These are phyloP conservation scores for Didymella exigua DNA, from an alignment of 2,329 filamentous ascomycete species.

Conservation along the genomic window DNA sequence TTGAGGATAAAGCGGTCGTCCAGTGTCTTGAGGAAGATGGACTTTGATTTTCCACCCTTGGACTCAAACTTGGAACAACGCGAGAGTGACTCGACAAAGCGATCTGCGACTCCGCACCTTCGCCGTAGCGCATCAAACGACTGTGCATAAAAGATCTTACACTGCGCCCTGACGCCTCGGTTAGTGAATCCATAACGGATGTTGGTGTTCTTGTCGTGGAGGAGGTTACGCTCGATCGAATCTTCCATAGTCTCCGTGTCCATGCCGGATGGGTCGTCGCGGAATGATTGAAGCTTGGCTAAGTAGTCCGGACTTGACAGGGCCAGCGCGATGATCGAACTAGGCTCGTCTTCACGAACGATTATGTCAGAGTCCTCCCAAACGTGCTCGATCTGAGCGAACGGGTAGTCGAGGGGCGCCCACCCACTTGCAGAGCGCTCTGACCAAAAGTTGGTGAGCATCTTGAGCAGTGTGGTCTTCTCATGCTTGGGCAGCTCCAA, in stretches of 20 bases:
- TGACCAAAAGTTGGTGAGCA: conserved; percentile 97
- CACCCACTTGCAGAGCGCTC: conserved; percentile 96
- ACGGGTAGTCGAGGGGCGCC: conserved; percentile 88
- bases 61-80: conserved; percentile 98
- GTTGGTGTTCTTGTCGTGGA: conserved; percentile 86
- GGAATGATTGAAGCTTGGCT: conserved; percentile 74
- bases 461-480: conserved; percentile 90
- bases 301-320: conserved; percentile 87
- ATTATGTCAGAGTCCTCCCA: conserved; percentile 98
- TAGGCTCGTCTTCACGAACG: conserved; percentile 95
- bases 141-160: conserved; percentile 98
- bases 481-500: conserved; percentile 89
- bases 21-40: conserved; percentile 93
- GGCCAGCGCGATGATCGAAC: conserved; percentile 92
- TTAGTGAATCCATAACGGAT: conserved; percentile 96
- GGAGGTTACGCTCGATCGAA: conserved; percentile 82
- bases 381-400: conserved; percentile 82
- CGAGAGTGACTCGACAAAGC: conserved; percentile 93
- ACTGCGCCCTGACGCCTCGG: conserved; percentile 91
- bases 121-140: conserved; percentile 93
- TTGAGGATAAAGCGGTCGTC: conserved; percentile 95
- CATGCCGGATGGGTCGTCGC: conserved; percentile 43
- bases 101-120: conserved; percentile 90
- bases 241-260: conserved; percentile 57
- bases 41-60: conserved; percentile 97